These are phyloP conservation scores for Rosa multiflora DNA, from an alignment of 306 rosid species.

Conservation along the genomic window DNA sequence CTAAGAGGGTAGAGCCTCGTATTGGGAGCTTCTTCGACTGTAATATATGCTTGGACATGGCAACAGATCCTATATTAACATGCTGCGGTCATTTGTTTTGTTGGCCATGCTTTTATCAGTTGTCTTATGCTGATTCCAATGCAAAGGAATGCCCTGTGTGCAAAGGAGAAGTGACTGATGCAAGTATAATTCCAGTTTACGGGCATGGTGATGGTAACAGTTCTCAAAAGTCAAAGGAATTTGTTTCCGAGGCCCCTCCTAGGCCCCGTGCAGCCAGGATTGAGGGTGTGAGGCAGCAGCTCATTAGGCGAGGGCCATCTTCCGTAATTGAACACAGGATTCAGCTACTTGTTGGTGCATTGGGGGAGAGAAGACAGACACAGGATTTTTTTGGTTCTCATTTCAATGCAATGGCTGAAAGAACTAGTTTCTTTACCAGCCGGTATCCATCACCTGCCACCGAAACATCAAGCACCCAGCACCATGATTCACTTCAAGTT, in stretches of 20 bases:
- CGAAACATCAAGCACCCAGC: constrained; percentile 31
- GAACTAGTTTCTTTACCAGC: constrained; percentile 25
- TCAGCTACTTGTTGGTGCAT: constrained; percentile 41
- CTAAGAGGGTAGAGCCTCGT: constrained; percentile 18
- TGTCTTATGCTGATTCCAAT: constrained; percentile 44
- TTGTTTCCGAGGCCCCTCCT: constrained; percentile 45
- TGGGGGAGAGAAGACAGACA: constrained; percentile 42
- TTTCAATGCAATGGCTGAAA: constrained; percentile 18
- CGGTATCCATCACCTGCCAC: constrained; percentile 20
- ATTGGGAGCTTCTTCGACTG: constrained; percentile 58
- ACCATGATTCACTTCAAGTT: constrained; percentile 32
- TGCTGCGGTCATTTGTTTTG: constrained; percentile 92
- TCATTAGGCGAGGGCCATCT: constrained; percentile 36
- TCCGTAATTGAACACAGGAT: constrained; percentile 49
- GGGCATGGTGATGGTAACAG: constrained; percentile 39
- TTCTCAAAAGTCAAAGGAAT: constrained; percentile 23
- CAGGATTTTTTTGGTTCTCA: constrained; percentile 27
- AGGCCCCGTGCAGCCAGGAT: constrained; percentile 61
- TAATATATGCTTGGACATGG: constrained; percentile 51
- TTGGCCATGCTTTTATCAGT: constrained; percentile 72
- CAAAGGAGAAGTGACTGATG: constrained; percentile 57
- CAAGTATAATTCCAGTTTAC: constrained; percentile 58
- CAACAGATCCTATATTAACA: constrained; percentile 72
- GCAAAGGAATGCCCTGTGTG: constrained; percentile 77
- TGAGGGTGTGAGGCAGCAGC: constrained; percentile 56